Conservation (phyloP, 495 filamentous ascomycete species). For the Lasiosphaeria hispida region DNA sequence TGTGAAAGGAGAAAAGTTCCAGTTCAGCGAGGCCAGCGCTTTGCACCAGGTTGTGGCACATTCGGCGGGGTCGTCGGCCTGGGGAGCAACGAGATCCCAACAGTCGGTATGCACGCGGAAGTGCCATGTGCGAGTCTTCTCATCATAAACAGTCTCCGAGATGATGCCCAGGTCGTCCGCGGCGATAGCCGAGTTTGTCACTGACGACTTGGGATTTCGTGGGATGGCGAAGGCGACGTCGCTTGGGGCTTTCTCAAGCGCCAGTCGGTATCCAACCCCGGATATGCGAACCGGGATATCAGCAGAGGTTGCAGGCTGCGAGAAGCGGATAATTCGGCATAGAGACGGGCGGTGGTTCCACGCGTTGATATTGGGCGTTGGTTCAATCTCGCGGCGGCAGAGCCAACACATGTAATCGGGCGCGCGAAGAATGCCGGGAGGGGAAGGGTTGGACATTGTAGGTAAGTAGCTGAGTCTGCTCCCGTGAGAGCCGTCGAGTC, state of each 20-base stretch:
- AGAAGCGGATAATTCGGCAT: slow-evolving; percentile 5
- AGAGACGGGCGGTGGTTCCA: neutral
- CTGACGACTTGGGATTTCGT: neutral
- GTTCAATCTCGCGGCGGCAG: slow-evolving; percentile 17
- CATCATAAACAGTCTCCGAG: neutral
- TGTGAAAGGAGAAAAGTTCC: slow-evolving; percentile 9
- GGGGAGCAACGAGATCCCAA: slow-evolving; percentile 19
- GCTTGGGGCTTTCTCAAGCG: neutral
- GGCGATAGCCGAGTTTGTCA: neutral
- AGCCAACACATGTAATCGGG: slow-evolving; percentile 19
- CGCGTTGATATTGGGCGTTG: neutral
- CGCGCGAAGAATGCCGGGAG: neutral
- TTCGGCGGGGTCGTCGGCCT: neutral
- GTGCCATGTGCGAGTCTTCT: slow-evolving; percentile 12
- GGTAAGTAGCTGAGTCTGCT: too few relatives aligned
- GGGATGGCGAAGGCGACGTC: slow-evolving; percentile 6
- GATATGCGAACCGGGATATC: neutral
- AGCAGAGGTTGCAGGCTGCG: neutral
- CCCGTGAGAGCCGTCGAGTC: too few relatives aligned
- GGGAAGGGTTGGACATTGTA: neutral
- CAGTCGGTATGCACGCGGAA: slow-evolving; percentile 25
- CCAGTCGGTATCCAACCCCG: slow-evolving; percentile 1
- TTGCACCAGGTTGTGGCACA: slow-evolving; percentile 15
- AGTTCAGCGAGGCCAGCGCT: slow-evolving; percentile 18
- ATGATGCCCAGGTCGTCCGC: neutral